Base-by-base conservation (phyloP, 345 rosid genomes). In the Toxicodendron radicans region DNA sequence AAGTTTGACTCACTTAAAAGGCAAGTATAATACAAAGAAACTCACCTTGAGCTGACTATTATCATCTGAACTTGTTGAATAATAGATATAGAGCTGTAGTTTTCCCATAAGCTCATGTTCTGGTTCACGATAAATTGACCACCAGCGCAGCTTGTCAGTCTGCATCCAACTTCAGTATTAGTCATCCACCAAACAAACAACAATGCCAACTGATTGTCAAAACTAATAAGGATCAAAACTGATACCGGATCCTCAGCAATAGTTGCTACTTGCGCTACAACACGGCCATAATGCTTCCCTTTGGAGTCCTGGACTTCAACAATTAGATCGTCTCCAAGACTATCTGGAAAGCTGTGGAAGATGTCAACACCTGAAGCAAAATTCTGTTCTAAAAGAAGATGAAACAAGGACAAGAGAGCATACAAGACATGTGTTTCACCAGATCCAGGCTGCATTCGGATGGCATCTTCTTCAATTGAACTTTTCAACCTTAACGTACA, bases 401-500 rank as follows among this genome's bases (percentile, higher is more conserved):
- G 48, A 62, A 52, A 48, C 53, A 27, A 33, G 74, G 73, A 68
- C 35, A 79, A 32, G 57, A 30, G 57, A 53, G 83, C 98, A 75
- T 91, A 95, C 99, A 95, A 95, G 73, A 95, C 86, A 75, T 93
- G 96, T 72, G 86, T 83, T 91, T 95, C 99, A 76, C 98, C 92
- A 67, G 98, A 91, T 78, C 98, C 99, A 53, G 96, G 94, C 70
- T 93, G 98, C 97, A 95, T 85, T 77, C 81, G 81, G 73, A 89
- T 63, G 72, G 87, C 84, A 74, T 90, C 98, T 78, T 93, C 96
- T 82, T 91, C 98, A 30, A 83, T 68, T 73, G 91, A 85, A 83
- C 94, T 95, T 79, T 95, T 95, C 86, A 95, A 77, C 81, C 94
- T 83, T 74, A 95, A 77, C 75, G 75, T 82, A 75, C 98, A 95